Base-by-base conservation (phyloP, 306 rosid species). In the Senna siamea region DNA sequence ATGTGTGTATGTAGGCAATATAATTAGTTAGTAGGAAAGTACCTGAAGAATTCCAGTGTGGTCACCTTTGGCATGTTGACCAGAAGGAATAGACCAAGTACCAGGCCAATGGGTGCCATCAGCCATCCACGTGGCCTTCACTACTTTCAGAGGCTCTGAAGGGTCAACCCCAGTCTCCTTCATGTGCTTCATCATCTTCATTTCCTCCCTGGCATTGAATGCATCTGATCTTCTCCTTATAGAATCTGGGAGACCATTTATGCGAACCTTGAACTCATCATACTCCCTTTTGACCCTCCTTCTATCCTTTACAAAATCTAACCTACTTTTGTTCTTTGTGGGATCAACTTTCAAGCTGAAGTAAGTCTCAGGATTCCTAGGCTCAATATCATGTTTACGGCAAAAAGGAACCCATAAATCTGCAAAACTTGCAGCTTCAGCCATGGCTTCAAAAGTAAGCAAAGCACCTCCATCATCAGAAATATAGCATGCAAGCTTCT, bases 71-170 rank as follows among this genome's bases (percentile, higher is more conserved):
- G 81, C 6, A 48, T 85, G 89, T 38, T 82, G 87, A 1, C 77
- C 23, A 9, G 79, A 64, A 37, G 89, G 34, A 15, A 23, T 11
- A 38, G 72, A 34, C 89, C 89, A 85, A 44, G 89, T 80, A 6
- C 89, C 89, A 1, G 89, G 89, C 89, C 89, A 85, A 0, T 85
- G 87, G 12, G 87, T 79, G 1, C 87, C 89, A 70, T 85, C 89
- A 47, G 89, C 89, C 89, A 85, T 85, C 89, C 89, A 85, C 1
- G 87, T 85, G 5, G 89, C 85, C 74, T 85, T 85, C 32, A 64
- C 54, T 19, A 82, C 87, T 63, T 77, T 85, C 14, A 85, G 6
- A 0, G 81, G 74, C 54, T 79, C 87, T 4, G 80, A 15, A 59
- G 83, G 83, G 34, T 82, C 85, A 13, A 80, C 77, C 0, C 81